Conservation (phyloP, 768 basidiomycete species). For the Lactarius quietus region DNA sequence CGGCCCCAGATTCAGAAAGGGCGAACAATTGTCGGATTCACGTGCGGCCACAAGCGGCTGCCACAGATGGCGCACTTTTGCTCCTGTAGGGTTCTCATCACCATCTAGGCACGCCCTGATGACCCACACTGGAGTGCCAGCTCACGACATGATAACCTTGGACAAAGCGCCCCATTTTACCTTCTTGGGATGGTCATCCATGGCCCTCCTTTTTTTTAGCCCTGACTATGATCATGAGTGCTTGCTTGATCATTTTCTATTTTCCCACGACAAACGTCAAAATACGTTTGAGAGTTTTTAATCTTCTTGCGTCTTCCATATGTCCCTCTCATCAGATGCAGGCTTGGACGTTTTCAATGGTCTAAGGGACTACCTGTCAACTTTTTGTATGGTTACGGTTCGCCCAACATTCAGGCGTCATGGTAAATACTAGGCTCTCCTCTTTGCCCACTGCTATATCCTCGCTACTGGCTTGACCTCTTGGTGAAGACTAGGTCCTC, state of each 20-base stretch:
- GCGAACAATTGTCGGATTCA: not conserved
- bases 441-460: not conserved
- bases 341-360: not conserved
- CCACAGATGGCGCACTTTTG: not conserved
- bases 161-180: not conserved
- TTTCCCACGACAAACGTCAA: not conserved
- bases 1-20: not conserved
- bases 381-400: not conserved
- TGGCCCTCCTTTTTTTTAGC: not conserved
- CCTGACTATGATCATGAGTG: not conserved
- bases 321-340: slow-evolving; percentile 15
- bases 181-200: not conserved
- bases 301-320: not conserved
- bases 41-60: slow-evolving; percentile 9
- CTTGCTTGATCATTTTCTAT: not conserved
- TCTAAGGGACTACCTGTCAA: not conserved
- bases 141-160: not conserved
- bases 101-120: not conserved
- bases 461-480: not conserved
- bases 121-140: not conserved
- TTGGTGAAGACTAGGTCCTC: not conserved
- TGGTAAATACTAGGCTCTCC: not conserved
- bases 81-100: not conserved
- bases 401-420: not conserved
- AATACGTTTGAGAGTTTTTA: not conserved